Evolutionary conservation across 202 grass and related monocot species (phyloP).

Genomic region (Setaria viridis): DNA sequence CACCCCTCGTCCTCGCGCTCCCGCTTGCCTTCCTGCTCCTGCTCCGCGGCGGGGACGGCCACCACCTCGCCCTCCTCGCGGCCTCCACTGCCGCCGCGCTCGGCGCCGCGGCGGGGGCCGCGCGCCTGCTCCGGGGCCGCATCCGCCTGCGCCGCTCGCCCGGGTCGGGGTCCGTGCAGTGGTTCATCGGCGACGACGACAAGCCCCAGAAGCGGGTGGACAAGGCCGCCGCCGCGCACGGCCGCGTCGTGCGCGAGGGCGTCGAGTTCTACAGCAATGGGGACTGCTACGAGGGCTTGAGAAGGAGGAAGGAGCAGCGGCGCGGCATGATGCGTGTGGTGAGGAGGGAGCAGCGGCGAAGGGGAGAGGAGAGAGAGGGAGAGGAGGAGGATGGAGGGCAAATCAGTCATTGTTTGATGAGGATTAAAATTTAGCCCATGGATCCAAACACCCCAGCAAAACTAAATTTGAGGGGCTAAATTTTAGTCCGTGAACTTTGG

Average conservation of each 20-base stretch:
- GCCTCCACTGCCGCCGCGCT: slow-evolving; percentile 49
- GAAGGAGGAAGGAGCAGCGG: no score
- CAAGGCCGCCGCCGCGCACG: slow-evolving; percentile 12
- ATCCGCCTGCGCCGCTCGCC: slow-evolving; percentile 42
- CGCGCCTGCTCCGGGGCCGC: slow-evolving; percentile 49
- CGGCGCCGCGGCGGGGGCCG: slow-evolving; percentile 26
- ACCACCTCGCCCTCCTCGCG: slow-evolving; percentile 43
- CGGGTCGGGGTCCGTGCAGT: slow-evolving; percentile 58
- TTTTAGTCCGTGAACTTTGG: no score
- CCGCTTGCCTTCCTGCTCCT: slow-evolving; percentile 55
- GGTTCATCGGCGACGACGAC: slow-evolving; percentile 72
- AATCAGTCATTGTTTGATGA: no score
- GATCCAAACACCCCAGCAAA: no score
- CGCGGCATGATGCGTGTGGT: no score
- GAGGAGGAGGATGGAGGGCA: no score
- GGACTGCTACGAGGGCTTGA: slow-evolving; percentile 76
- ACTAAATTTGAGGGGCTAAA: no score
- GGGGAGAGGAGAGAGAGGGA: no score
- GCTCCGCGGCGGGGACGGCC: slow-evolving; percentile 33
- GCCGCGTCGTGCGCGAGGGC: slow-evolving; percentile 62
- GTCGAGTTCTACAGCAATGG: slow-evolving; percentile 77
- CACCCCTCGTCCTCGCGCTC: slow-evolving; percentile 48
- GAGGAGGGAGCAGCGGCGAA: no score
- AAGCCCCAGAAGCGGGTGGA: slow-evolving; percentile 20
- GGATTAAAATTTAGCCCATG: no score